A percentile compares a stretch with the other conserved stretches of the same genome.
Evolutionary conservation across 306 rosid genomes (phyloP).

Genomic region (Dicorynia guianensis): DNA sequence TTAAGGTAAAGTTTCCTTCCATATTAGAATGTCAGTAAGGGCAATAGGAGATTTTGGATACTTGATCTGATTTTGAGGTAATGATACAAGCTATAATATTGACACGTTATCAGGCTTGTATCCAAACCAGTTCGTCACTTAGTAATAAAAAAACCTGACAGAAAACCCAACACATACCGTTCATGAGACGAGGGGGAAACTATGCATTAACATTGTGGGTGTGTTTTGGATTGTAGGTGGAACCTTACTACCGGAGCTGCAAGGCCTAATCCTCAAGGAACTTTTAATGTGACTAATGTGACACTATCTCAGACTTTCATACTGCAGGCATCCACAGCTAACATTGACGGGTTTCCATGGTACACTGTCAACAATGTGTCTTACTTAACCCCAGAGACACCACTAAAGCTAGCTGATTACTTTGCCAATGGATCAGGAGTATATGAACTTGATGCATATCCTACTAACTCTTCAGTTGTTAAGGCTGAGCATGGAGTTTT

Average conservation of each 20-base stretch:
- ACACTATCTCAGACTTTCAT: constrained; percentile 70
- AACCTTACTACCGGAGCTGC: constrained; percentile 87
- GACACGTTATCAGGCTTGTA: too few species aligned
- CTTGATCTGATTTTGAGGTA: background rate
- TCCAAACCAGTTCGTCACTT: too few species aligned
- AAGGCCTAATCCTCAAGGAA: constrained; percentile 88
- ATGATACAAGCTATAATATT: too few species aligned
- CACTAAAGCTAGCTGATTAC: constrained; percentile 80
- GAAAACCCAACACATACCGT: too few species aligned
- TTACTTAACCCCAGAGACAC: constrained; percentile 64
- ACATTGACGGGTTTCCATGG: constrained; percentile 39
- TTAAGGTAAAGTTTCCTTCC: too few species aligned
- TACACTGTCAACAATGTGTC: constrained; percentile 77
- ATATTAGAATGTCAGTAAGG: constrained; percentile 3
- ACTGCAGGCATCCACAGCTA: constrained; percentile 51
- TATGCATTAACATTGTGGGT: background rate
- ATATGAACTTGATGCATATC: constrained; percentile 66
- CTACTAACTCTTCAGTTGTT: constrained; percentile 52
- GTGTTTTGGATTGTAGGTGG: constrained; percentile 60
- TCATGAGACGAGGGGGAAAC: too few species aligned
- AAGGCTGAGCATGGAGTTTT: constrained; percentile 58
- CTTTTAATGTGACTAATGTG: constrained; percentile 74
- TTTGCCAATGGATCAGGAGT: constrained; percentile 64
- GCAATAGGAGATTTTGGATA: background rate
- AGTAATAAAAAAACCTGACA: too few species aligned